Evolutionary conservation across 1,284 basidiomycete species (phyloP).

Genomic region (Malassezia vespertilionis): DNA sequence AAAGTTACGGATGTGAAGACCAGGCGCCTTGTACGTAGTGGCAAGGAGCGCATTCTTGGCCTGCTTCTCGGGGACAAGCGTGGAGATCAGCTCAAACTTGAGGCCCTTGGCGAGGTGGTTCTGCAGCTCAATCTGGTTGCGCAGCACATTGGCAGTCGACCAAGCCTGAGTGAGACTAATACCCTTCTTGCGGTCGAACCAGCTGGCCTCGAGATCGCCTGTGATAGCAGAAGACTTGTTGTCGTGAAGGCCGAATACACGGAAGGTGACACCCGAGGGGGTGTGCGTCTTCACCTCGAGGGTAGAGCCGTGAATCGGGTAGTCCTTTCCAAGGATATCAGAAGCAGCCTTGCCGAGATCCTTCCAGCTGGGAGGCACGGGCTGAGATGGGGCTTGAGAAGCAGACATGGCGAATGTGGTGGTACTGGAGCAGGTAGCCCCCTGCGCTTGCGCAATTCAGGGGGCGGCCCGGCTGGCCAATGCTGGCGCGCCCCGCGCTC

Average conservation of each 20-base stretch:
- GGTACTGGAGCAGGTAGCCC: neutral
- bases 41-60: conserved; percentile 61
- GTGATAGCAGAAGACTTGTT: conserved; percentile 43
- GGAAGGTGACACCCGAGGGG: conserved; percentile 54
- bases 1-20: conserved; percentile 79
- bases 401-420: neutral
- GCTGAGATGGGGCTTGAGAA: conserved; percentile 2
- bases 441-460: neutral
- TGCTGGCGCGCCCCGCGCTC: conserved; percentile 3
- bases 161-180: conserved; percentile 56
- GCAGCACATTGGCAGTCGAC: conserved; percentile 74
- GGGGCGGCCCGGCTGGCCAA: neutral
- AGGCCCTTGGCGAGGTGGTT: conserved; percentile 92
- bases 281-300: conserved; percentile 79
- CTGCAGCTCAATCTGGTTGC: conserved; percentile 84
- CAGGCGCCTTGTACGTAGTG: conserved; percentile 89
- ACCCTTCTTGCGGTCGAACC: conserved; percentile 45
- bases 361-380: conserved; percentile 46
- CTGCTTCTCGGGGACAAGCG: conserved; percentile 69
- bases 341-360: conserved; percentile 67
- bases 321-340: conserved; percentile 89
- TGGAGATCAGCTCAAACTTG: conserved; percentile 82
- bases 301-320: conserved; percentile 63
- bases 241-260: conserved; percentile 46
- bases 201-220: conserved; percentile 48